Evolutionary conservation across 2,329 filamentous ascomycete species (phyloP), one percentile per base, ranked within the genome.

Genomic region (Didymella segeticola): DNA sequence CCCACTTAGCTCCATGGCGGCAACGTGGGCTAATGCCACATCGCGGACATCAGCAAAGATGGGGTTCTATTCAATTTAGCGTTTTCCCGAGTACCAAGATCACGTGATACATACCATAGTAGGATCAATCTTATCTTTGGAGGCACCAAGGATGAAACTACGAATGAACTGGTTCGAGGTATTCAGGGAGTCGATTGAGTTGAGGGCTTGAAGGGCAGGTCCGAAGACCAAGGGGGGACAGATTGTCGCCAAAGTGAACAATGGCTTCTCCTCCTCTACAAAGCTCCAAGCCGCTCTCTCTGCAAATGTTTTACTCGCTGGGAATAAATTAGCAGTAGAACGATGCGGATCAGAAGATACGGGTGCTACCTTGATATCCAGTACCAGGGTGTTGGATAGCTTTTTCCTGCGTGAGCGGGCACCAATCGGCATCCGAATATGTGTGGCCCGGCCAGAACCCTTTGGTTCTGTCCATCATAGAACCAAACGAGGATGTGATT

Each of bases 401-500:
- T 50, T 82, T 69, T 41, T 81, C 75, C 19, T 76, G 74, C 0
- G 79, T 83, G 23, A 83, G 69, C 0, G 80, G 81, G 58, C 82
- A 83, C 82, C 82, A 84, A 57, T 83, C 79, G 1, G 66, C 58
- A 31, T 78, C 80, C 0, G 75, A 77, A 63, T 83, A 83, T 1
- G 73, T 78, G 57, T 81, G 73, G 1, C 69, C 73, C 3, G 74
- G 70, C 52, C 70, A 67, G 42, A 62, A 64, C 30, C 80, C 81
- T 57, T 84, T 83, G 64, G 77, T 80, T 0, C 72, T 33, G 61
- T 86, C 79, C 36, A 86, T 63, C 12, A 88, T 84, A 0, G 85
- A 77, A 20, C 85, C 86, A 59, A 87, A 87, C 3, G 84, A 87
- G 2, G 84, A 86, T n/a, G n/a, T n/a, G n/a, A n/a, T n/a, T n/a